Evolutionary conservation across 2,329 filamentous ascomycete genomes (phyloP).

Genomic region (Calonectria hongkongensis): DNA sequence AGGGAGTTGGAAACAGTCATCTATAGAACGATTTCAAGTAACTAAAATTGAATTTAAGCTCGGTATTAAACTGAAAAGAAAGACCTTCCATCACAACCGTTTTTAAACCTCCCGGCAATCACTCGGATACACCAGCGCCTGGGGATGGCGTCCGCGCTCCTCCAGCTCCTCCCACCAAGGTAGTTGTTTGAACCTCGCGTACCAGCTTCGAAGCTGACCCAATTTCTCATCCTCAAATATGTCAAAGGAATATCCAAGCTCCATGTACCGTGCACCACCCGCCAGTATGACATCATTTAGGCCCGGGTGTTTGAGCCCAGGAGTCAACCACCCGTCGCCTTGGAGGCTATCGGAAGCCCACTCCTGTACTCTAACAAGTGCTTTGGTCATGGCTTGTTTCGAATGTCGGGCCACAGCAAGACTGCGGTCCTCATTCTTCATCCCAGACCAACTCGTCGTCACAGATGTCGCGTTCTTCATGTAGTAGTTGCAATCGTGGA

Average conservation of each 20-base stretch:
- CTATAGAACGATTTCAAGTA: background rate
- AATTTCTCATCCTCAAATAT: conserved; percentile 14
- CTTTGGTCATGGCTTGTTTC: background rate
- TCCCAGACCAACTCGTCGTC: conserved; percentile 9
- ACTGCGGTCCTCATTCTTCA: conserved; percentile 4
- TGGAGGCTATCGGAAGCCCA: background rate
- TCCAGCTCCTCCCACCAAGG: conserved; percentile 15
- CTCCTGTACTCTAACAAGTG: background rate
- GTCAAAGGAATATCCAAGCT: conserved; percentile 8
- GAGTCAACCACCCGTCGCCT: background rate
- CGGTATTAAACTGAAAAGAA: background rate
- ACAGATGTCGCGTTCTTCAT: conserved; percentile 8
- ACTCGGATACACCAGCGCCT: background rate
- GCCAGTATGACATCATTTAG: conserved; percentile 5
- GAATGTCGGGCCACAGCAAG: background rate
- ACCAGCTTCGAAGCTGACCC: background rate
- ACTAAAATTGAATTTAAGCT: background rate
- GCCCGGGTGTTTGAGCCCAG: background rate
- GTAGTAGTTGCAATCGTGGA: conserved; percentile 18
- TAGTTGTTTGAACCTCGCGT: background rate
- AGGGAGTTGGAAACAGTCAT: too few relatives aligned
- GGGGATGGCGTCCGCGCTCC: background rate
- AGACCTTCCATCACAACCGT: too few relatives aligned
- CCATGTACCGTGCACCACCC: conserved; percentile 6
- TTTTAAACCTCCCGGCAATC: background rate